These are phyloP conservation scores for Coffea canephora DNA, from an alignment of 257 asterid species.

Conservation along the genomic window DNA sequence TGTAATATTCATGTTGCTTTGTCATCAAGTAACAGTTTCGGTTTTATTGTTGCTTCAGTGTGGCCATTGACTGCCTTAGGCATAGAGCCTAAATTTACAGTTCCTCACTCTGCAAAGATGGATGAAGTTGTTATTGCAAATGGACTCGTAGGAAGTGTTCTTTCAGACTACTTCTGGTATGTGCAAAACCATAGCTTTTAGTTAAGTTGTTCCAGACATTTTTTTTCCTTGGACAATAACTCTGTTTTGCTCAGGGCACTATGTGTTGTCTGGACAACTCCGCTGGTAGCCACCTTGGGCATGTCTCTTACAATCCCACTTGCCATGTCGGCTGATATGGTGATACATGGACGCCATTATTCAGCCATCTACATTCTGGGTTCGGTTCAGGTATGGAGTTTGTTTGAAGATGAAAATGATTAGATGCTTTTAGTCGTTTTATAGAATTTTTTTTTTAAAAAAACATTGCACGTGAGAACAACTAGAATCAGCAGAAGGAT, in stretches of 20 bases:
- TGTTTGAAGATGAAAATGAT: background rate
- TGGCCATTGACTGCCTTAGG: slow-evolving; percentile 99
- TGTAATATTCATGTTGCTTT: background rate
- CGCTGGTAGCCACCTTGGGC: slow-evolving; percentile 94
- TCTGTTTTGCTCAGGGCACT: slow-evolving; percentile 62
- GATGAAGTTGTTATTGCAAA: slow-evolving; percentile 94
- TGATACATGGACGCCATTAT: slow-evolving; percentile 92
- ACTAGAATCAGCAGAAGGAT: background rate
- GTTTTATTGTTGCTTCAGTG: slow-evolving; percentile 48
- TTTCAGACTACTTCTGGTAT: slow-evolving; percentile 95
- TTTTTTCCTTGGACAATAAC: background rate
- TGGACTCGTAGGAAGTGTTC: slow-evolving; percentile 88
- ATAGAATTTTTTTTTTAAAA: background rate
- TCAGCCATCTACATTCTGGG: slow-evolving; percentile 88
- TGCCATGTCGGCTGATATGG: slow-evolving; percentile 97
- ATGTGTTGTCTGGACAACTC: slow-evolving; percentile 99
- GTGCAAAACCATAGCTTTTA: slow-evolving; percentile 14
- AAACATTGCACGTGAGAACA: background rate
- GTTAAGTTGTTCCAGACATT: background rate
- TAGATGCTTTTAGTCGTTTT: background rate
- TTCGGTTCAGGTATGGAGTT: slow-evolving; percentile 70
- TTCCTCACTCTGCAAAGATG: slow-evolving; percentile 85
- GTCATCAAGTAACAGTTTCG: too few relatives aligned
- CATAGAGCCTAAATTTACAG: slow-evolving; percentile 84
- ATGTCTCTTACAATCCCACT: slow-evolving; percentile 99